A percentile compares a stretch with the other conserved stretches of the same genome.
Evolutionary conservation across 768 basidiomycete species (phyloP).

Genomic region (Hygrocybe punicea): DNA sequence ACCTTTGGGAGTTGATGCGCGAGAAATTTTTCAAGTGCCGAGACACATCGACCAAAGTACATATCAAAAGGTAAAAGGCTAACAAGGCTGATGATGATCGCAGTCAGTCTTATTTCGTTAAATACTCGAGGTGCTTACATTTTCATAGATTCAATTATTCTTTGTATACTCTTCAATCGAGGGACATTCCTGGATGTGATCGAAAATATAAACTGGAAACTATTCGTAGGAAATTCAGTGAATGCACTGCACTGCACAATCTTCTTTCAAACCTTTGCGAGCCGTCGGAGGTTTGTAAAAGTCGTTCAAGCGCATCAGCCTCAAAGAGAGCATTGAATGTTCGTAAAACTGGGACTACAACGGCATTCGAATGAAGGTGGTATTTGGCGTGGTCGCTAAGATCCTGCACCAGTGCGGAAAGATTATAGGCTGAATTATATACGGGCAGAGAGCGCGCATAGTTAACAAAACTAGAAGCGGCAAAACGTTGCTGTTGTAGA

Average conservation of each 20-base stretch:
- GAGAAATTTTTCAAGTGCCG: constrained; percentile 58
- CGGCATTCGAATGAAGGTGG: constrained; percentile 58
- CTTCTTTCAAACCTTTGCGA: constrained; percentile 44
- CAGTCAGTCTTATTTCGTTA: constrained; percentile 10
- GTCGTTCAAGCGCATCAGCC: constrained; percentile 52
- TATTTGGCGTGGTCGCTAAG: constrained; percentile 52
- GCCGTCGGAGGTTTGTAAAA: constrained; percentile 48
- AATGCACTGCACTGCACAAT: background rate
- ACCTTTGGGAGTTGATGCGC: constrained; percentile 80
- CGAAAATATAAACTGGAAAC: constrained; percentile 51
- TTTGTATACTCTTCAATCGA: constrained; percentile 76
- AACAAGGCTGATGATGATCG: constrained; percentile 48
- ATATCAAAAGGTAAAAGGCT: constrained; percentile 55
- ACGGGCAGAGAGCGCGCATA: constrained; percentile 57
- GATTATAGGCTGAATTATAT: constrained; percentile 39
- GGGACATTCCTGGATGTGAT: constrained; percentile 60
- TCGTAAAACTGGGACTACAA: constrained; percentile 81
- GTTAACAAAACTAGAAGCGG: constrained; percentile 54
- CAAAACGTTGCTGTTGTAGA: constrained; percentile 60
- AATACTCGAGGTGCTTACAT: constrained; percentile 49
- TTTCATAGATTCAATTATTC: constrained; percentile 80
- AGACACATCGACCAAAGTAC: constrained; percentile 44
- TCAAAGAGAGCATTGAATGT: constrained; percentile 73
- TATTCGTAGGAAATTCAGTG: constrained; percentile 27
- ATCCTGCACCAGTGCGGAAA: constrained; percentile 53